These are phyloP conservation scores for Talaromyces liani DNA, from an alignment of 495 filamentous ascomycete genomes.

Conservation along the genomic window DNA sequence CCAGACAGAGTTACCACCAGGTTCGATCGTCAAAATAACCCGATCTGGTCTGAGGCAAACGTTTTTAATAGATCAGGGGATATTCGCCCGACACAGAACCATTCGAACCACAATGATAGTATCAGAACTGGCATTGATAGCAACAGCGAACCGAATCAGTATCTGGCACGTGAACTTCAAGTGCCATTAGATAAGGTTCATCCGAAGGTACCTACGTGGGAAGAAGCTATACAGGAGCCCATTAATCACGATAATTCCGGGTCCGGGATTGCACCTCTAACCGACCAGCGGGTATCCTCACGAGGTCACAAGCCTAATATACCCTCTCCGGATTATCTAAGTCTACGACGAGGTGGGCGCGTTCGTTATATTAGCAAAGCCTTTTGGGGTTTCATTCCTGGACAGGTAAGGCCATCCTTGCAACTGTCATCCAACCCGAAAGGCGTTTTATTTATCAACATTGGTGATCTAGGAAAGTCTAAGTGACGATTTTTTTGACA, in stretches of 20 bases:
- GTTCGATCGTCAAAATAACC: not conserved
- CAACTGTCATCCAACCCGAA: not conserved
- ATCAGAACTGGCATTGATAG: not conserved
- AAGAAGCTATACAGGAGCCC: not conserved
- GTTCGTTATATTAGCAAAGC: conserved; percentile 5
- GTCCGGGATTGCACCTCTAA: not conserved
- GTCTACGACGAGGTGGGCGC: conserved; percentile 2
- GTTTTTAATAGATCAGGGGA: not conserved
- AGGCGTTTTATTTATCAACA: not conserved
- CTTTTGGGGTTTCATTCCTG: conserved; percentile 1
- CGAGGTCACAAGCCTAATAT: not conserved
- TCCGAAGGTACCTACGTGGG: not conserved
- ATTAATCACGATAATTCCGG: not conserved
- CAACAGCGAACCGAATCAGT: not conserved
- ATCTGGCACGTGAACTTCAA: not conserved
- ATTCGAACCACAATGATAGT: not conserved
- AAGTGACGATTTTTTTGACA: conserved; percentile 13
- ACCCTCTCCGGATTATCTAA: conserved; percentile 1
- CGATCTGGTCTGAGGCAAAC: not conserved
- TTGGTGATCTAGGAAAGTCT: conserved; percentile 8
- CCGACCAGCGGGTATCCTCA: not conserved
- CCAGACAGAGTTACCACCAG: not conserved
- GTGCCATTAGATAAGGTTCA: not conserved
- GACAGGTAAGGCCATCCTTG: not conserved
- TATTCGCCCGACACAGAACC: not conserved